These are phyloP conservation scores for Capsicum rhomboideum DNA, from an alignment of 257 asterid genomes.

Conservation along the genomic window DNA sequence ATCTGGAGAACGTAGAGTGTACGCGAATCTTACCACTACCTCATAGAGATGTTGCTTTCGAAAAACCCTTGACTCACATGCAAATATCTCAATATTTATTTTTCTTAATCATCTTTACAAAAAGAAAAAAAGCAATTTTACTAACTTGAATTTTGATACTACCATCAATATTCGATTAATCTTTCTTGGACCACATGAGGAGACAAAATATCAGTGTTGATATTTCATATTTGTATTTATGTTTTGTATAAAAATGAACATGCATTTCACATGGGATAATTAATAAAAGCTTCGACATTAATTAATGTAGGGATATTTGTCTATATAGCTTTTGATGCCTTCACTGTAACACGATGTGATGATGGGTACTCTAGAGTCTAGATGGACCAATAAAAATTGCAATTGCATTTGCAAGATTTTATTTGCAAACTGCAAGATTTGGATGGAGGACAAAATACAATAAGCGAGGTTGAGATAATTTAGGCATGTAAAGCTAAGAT, in stretches of 20 bases:
- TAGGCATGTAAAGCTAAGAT: too few species aligned
- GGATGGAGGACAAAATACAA: too few species aligned
- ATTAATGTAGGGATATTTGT: neutral
- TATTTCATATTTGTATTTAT: neutral
- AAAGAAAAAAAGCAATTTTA: neutral
- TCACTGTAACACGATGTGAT: neutral
- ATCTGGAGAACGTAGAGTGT: too few species aligned
- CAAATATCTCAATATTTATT: too few species aligned
- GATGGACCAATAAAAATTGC: neutral
- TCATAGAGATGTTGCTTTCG: too few species aligned
- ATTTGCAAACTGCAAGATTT: too few species aligned
- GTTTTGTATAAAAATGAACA: neutral
- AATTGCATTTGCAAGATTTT: neutral
- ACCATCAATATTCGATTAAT: neutral
- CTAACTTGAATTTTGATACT: neutral
- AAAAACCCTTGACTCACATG: too few species aligned
- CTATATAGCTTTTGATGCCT: neutral
- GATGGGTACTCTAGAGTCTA: neutral
- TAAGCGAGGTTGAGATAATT: too few species aligned
- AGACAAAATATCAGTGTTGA: neutral
- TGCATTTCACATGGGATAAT: neutral
- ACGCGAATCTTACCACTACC: too few species aligned
- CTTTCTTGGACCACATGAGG: neutral
- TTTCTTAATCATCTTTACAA: too few species aligned
- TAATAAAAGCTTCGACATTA: neutral